Percentiles rank a stretch among this genome's conserved stretches.
These are phyloP conservation scores for Camelina neglecta DNA, from an alignment of 345 rosid species.

Conservation along the genomic window DNA sequence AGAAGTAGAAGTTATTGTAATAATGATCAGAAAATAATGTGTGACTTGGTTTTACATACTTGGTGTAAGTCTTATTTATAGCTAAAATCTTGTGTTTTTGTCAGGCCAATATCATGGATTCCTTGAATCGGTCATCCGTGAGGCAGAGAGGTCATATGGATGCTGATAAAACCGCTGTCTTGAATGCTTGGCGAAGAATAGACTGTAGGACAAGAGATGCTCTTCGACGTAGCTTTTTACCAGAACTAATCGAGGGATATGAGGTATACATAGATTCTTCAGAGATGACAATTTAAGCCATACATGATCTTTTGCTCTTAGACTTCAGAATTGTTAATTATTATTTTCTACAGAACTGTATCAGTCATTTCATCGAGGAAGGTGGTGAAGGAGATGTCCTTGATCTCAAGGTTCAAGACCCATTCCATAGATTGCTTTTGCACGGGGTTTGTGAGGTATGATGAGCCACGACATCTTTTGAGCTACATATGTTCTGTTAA, in stretches of 20 bases:
- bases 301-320: background rate
- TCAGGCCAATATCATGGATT: conserved; percentile 70
- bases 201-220: conserved; percentile 88
- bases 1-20: background rate
- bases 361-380: conserved; percentile 65
- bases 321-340: background rate
- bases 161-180: conserved; percentile 66
- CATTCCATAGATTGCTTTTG: conserved; percentile 84
- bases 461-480: conserved; percentile 12
- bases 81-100: conserved; percentile 18
- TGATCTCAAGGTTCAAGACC: conserved; percentile 75
- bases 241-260: conserved; percentile 75
- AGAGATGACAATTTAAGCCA: background rate
- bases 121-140: conserved; percentile 49
- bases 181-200: conserved; percentile 84
- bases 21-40: background rate
- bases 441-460: conserved; percentile 96
- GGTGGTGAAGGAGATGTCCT: conserved; percentile 64
- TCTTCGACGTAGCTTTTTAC: conserved; percentile 84
- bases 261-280: conserved; percentile 64
- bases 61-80: background rate
- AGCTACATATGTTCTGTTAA: background rate
- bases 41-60: conserved; percentile 3
- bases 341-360: conserved; percentile 54
- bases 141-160: conserved; percentile 64